Conservation (phyloP, 176 grass and related monocot species). For the Rhynchospora pubera region DNA sequence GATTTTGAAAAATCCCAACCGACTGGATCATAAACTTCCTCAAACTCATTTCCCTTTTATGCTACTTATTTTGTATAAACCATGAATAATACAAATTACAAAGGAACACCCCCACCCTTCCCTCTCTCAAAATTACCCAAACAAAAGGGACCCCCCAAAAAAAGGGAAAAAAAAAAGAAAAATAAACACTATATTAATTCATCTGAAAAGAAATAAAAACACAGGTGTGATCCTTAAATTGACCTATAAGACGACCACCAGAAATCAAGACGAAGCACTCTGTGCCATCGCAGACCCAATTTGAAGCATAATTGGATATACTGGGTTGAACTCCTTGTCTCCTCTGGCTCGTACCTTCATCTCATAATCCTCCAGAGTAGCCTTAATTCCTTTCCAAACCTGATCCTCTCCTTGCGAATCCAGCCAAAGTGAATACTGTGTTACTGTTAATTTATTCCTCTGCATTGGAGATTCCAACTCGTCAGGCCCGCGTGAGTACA, state of each 20-base stretch:
- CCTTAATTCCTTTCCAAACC: slow-evolving; percentile 92
- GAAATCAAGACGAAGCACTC: slow-evolving; percentile 9
- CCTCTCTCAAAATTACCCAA: slow-evolving; percentile 14
- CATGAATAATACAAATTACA: slow-evolving; percentile 7
- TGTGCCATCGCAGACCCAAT: slow-evolving; percentile 57
- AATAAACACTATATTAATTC: neutral
- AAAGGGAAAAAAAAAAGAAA: neutral
- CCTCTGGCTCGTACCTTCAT: slow-evolving; percentile 52
- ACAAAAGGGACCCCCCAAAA: neutral
- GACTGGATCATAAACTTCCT: too few species aligned
- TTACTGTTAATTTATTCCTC: slow-evolving; percentile 64
- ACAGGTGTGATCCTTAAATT: neutral
- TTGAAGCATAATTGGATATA: slow-evolving; percentile 85
- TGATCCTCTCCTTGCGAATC: slow-evolving; percentile 88
- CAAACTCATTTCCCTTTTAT: neutral
- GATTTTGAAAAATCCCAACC: too few species aligned
- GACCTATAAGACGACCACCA: neutral
- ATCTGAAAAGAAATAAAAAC: neutral
- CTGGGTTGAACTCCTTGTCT: slow-evolving; percentile 78
- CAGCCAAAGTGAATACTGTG: slow-evolving; percentile 87
- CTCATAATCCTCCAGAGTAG: slow-evolving; percentile 84
- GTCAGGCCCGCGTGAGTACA: slow-evolving; percentile 79
- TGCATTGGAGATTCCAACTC: slow-evolving; percentile 88
- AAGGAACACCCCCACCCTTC: neutral
- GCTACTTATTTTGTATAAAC: neutral